phyloP scores from a whole-genome alignment of 192 early-diverging fungal genomes.

The Mortierella alpina region DNA sequence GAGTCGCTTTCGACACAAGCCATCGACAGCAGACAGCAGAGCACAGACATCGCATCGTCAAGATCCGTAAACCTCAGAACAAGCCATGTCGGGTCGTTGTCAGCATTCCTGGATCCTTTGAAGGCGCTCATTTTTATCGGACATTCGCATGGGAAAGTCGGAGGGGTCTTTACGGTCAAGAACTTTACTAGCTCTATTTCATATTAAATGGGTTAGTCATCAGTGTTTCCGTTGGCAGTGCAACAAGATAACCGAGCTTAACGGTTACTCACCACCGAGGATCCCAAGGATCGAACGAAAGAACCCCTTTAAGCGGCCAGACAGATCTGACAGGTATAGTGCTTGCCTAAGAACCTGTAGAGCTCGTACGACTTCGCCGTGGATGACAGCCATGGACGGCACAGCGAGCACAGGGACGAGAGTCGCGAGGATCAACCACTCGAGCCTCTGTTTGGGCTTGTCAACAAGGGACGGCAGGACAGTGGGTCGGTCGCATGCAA shows the following conservation, averaged over 20 bases:
- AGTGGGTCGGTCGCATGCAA: constrained; percentile 1
- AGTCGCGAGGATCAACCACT: constrained; percentile 22
- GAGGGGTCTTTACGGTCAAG: neutral
- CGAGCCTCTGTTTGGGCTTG: constrained; percentile 33
- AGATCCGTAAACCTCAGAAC: constrained; percentile 12
- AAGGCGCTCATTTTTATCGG: constrained; percentile 25
- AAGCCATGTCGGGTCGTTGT: constrained; percentile 36
- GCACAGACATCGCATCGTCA: constrained; percentile 21
- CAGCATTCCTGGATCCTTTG: constrained; percentile 5
- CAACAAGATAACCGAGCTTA: neutral
- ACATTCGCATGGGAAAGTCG: constrained; percentile 19
- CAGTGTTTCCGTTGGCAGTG: too few species aligned
- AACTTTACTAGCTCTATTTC: constrained; percentile 9
- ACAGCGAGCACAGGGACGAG: constrained; percentile 23
- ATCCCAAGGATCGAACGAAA: constrained; percentile 15
- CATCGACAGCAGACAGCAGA: constrained; percentile 23
- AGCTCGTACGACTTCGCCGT: constrained; percentile 9
- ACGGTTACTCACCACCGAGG: constrained; percentile 13
- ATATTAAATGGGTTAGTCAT: neutral
- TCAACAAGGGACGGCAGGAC: constrained; percentile 5
- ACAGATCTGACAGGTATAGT: constrained; percentile 11
- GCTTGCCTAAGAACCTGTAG: constrained; percentile 7
- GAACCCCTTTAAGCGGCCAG: constrained; percentile 5
- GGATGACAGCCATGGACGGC: constrained; percentile 12
- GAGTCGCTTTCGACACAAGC: constrained; percentile 7